Conservation (phyloP, 1,139 yeast genomes). For the Blastobotrys arbuscula region DNA sequence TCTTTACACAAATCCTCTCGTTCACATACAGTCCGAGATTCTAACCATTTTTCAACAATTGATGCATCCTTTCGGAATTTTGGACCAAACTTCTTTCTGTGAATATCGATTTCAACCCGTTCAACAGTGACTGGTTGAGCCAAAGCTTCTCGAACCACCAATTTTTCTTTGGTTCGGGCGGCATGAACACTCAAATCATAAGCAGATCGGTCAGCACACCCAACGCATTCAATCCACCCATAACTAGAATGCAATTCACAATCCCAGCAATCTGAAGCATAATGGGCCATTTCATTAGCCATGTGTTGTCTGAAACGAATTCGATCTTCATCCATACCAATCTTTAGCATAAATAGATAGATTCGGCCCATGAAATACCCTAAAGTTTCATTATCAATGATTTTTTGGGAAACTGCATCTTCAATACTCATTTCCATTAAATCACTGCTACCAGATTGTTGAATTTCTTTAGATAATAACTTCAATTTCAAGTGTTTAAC, state of each 20-base stretch:
- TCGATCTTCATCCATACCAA: constrained; percentile 81
- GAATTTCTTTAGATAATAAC: constrained; percentile 81
- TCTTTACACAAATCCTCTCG: constrained; percentile 71
- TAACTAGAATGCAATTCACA: constrained; percentile 93
- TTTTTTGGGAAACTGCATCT: constrained; percentile 79
- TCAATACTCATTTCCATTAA: constrained; percentile 65
- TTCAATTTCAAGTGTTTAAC: constrained; percentile 67
- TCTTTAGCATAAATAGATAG: constrained; percentile 71
- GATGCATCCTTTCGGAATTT: constrained; percentile 96
- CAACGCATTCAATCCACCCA: constrained; percentile 99
- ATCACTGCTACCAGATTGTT: constrained; percentile 76
- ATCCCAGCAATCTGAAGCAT: constrained; percentile 99
- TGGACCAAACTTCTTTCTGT: constrained; percentile 96
- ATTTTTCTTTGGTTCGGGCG: constrained; percentile 89
- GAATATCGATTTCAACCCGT: constrained; percentile 73
- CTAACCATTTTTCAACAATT: constrained; percentile 75
- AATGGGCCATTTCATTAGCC: constrained; percentile 99
- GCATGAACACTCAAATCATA: constrained; percentile 95
- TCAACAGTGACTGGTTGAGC: constrained; percentile 81
- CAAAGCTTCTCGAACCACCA: constrained; percentile 87
- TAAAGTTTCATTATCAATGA: constrained; percentile 94
- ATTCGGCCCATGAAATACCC: constrained; percentile 97
- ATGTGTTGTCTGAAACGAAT: constrained; percentile 98
- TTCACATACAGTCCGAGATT: constrained; percentile 76
- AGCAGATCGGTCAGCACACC: constrained; percentile 99